These are phyloP conservation scores for Herpetomonas tarakana DNA, from an alignment of 208 protist genomes.

Conservation along the genomic window DNA sequence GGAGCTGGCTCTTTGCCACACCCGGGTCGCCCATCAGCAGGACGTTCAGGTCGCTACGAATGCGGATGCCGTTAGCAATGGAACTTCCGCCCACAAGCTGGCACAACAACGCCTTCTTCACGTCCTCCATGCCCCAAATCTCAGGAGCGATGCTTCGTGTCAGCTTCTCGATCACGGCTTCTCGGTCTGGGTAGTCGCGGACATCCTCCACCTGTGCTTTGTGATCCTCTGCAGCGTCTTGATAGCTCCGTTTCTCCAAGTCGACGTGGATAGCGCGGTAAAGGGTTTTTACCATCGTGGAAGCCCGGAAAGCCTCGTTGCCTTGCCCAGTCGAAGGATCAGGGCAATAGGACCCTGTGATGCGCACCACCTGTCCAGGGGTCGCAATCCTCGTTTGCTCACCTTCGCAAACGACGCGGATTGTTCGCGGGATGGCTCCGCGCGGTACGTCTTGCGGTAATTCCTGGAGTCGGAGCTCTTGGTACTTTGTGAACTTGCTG, in stretches of 20 bases:
- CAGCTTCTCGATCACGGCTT: constrained; percentile 96
- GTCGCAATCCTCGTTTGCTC: constrained; percentile 77
- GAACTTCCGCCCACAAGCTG: constrained; percentile 98
- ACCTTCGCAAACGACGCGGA: constrained; percentile 83
- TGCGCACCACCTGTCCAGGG: constrained; percentile 76
- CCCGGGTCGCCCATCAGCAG: constrained; percentile 99
- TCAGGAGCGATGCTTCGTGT: constrained; percentile 94
- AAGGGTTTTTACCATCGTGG: constrained; percentile 84
- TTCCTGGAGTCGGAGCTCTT: constrained; percentile 88
- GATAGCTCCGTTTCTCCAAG: constrained; percentile 84
- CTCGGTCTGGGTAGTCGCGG: constrained; percentile 72
- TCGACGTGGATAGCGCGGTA: constrained; percentile 75
- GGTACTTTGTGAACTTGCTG: constrained; percentile 83
- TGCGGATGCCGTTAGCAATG: constrained; percentile 93
- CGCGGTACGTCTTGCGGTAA: constrained; percentile 85
- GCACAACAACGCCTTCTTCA: constrained; percentile 98
- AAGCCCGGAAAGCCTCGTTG: constrained; percentile 79
- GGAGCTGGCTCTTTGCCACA: constrained; percentile 98
- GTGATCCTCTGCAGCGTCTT: constrained; percentile 71
- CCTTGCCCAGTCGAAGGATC: constrained; percentile 82
- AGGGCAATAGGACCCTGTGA: constrained; percentile 80
- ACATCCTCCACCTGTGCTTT: constrained; percentile 62
- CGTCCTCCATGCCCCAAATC: constrained; percentile 98
- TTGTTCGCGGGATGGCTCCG: constrained; percentile 82
- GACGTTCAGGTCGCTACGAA: constrained; percentile 98